Base-by-base conservation (phyloP, 139 green algal species). In the Ettlia oleoabundans region DNA sequence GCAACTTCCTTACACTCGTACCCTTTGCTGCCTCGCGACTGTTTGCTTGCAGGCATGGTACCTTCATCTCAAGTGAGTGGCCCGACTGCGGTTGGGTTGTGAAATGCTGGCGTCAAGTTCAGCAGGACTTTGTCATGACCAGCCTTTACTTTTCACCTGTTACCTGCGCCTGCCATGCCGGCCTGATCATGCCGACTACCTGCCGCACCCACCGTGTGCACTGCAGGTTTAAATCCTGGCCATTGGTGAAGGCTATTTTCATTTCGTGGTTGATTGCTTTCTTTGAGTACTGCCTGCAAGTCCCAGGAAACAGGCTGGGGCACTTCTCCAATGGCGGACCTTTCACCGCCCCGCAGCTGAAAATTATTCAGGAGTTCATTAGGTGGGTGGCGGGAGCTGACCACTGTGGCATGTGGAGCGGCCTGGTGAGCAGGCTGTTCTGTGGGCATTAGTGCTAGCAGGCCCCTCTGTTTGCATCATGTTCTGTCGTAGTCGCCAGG, bases 331-430 rank as follows among this genome's bases (percentile, higher is more conserved):
- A 55, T 7, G 78, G 78, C 37, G 78, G 66, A 5, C 78, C 78
- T 18, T 84, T 84, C 78, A 78, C 78, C 1, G 78, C 78, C 28
- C 78, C 78, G 15, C 66, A 84, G 38, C 78, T 84, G 4, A 77
- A 84, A 37, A 37, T 69, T 24, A 63, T 77, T 8, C 47, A 58
- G 52, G 67, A 84, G n/a, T 42, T 69, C 30, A 41, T 84, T 28
- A 75, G 63, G 76, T 75, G 42, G 9, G 76, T 37, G 67, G 0
- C 24, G 6, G 40, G 38, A 38, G 38, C n/a, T n/a, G n/a, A n/a
- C n/a, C n/a, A n/a, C n/a, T n/a, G n/a, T n/a, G n/a, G n/a, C n/a
- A n/a, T n/a, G n/a, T n/a, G n/a, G n/a, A n/a, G n/a, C n/a, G n/a
- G n/a, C n/a, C n/a, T n/a, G n/a, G n/a, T n/a, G n/a, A n/a, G n/a